phyloP scores from a whole-genome alignment of 352 stramenopile species.

The Pythium grandisporangium region DNA sequence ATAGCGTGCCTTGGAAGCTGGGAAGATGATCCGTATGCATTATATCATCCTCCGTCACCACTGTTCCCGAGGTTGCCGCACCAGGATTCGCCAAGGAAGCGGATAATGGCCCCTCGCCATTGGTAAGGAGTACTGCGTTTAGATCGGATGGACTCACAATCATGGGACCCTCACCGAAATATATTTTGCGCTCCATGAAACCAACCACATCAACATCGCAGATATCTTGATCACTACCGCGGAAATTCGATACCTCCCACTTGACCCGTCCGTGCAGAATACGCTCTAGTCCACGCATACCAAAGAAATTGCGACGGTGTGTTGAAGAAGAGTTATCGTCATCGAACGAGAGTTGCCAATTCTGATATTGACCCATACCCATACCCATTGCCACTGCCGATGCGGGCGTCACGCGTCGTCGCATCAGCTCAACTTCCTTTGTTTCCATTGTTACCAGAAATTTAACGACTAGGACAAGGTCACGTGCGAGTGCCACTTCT shows the following conservation, averaged over 20 bases:
- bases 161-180: conserved; percentile 81
- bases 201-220: conserved; percentile 82
- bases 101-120: too few species aligned
- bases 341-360: conserved; percentile 87
- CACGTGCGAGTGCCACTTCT: conserved; percentile 67
- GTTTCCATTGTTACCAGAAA: conserved; percentile 87
- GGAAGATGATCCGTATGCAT: conserved; percentile 95
- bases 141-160: conserved; percentile 74
- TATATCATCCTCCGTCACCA: conserved; percentile 96
- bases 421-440: conserved; percentile 85
- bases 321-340: conserved; percentile 74
- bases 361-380: conserved; percentile 70
- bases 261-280: conserved; percentile 61
- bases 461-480: conserved; percentile 82
- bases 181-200: conserved; percentile 84
- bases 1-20: conserved; percentile 95
- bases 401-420: too few species aligned
- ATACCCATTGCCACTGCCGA: too few species aligned
- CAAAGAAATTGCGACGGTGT: conserved; percentile 71
- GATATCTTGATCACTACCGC: conserved; percentile 83
- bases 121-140: conserved; percentile 40
- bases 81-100: conserved; percentile 37
- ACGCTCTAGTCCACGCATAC: conserved; percentile 49
- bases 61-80: conserved; percentile 14
- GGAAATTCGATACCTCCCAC: conserved; percentile 86